Evolutionary conservation across 2,329 filamentous ascomycete genomes (phyloP), one percentile per base, ranked within the genome.

Genomic region (Penicillium verrucosum): DNA sequence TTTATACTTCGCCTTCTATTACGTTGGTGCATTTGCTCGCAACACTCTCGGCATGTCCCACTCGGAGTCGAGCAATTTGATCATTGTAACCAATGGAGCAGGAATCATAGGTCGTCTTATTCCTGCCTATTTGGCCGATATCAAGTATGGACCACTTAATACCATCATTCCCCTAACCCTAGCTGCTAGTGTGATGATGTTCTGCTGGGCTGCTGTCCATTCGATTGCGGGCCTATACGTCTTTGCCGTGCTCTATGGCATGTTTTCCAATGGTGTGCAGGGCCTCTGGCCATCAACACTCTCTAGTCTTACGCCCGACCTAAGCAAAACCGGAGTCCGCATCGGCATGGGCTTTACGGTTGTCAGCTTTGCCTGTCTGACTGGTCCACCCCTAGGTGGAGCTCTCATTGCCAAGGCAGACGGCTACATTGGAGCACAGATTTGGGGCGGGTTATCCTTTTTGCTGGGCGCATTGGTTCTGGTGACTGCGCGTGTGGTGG

Each of bases 11-110:
- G 79, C 79, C 5, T 85, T 84, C 64, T 86, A 82, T 71, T 88
- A 86, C 69, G 68, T 87, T 32, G 73, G 79, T 0, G 75, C 79
- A 0, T 85, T 78, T 65, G 72, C 73, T 3, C 75, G 78, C 34
- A 80, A 74, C n/a, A 66, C 68, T 7, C 64, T 78, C 21, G 62
- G 63, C 6, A 76, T 85, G 54, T 74, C 73, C 5, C 47, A 51
- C 16, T 54, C 41, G 16, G 76, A 81, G 6, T 80, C 81, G 2
- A 78, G 85, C 57, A 78, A 78, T 27, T 72, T 87, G 2, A 75
- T 87, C 1, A 73, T 88, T 44, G 78, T 85, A 18, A 77, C 81
- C 14, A 85, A 86, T 59, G 82, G 77, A 9, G 72, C 84, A 16
- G 83, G 84, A 1, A 76, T 86, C 4, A 67, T 82, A 0, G 77